Conservation (phyloP, 305 asterid species). For the Petunia hybrid region DNA sequence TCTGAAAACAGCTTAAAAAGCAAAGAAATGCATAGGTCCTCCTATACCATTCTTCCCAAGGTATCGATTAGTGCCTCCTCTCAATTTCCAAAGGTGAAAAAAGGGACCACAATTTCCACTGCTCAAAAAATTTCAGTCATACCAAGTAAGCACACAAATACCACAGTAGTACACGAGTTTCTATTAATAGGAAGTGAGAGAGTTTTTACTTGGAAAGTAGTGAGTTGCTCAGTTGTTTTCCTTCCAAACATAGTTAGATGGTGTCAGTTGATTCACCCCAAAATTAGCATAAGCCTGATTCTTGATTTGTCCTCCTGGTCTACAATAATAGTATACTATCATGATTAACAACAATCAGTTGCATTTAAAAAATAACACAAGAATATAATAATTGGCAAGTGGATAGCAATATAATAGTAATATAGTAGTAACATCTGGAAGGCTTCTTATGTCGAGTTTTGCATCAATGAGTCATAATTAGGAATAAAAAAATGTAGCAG, state of each 20-base stretch:
- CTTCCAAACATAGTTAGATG: slow-evolving; percentile 35
- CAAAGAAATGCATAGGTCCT: slow-evolving; percentile 24
- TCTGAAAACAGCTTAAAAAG: neutral
- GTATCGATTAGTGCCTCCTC: slow-evolving; percentile 37
- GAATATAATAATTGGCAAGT: slow-evolving; percentile 3
- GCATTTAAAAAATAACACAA: slow-evolving; percentile 4
- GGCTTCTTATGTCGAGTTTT: neutral
- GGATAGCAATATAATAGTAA: neutral
- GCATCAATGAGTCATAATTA: neutral
- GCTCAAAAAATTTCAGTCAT: neutral
- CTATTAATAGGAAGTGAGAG: slow-evolving; percentile 34
- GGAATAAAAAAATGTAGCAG: neutral
- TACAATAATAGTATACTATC: neutral
- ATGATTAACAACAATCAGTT: neutral
- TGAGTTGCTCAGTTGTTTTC: slow-evolving; percentile 30
- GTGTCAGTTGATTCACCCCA: slow-evolving; percentile 28
- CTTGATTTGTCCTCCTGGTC: slow-evolving; percentile 26
- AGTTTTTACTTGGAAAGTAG: slow-evolving; percentile 18
- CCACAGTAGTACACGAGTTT: slow-evolving; percentile 5
- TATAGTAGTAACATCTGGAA: neutral
- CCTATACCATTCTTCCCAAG: slow-evolving; percentile 33
- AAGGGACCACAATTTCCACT: slow-evolving; percentile 24
- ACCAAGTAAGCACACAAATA: neutral
- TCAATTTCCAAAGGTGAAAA: slow-evolving; percentile 37
- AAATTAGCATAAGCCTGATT: slow-evolving; percentile 25